These are phyloP conservation scores for Tricholoma terreum DNA, from an alignment of 768 basidiomycete species.

Conservation along the genomic window DNA sequence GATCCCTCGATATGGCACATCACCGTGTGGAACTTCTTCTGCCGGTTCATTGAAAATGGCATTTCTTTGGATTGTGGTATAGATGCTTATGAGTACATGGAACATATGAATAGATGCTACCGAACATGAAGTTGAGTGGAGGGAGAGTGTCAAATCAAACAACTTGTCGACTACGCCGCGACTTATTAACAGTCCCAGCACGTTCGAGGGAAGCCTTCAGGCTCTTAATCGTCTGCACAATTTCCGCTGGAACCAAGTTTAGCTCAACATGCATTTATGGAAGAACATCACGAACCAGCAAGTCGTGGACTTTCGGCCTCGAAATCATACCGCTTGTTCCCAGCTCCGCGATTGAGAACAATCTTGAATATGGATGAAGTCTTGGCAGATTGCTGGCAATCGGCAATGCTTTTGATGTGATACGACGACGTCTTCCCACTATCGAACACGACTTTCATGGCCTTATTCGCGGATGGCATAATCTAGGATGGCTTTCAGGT, in stretches of 20 bases:
- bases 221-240: slow-evolving; percentile 68
- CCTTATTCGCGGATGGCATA: slow-evolving; percentile 80
- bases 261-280: slow-evolving; percentile 1
- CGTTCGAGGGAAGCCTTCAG: slow-evolving; percentile 65
- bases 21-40: too few relatives aligned
- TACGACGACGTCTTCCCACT: slow-evolving; percentile 90
- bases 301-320: slow-evolving; percentile 86
- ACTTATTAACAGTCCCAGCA: slow-evolving; percentile 58
- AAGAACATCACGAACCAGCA: slow-evolving; percentile 54
- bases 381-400: slow-evolving; percentile 82
- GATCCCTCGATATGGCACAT: too few relatives aligned
- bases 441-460: slow-evolving; percentile 74
- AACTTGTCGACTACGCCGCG: slow-evolving; percentile 61
- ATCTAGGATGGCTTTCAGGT: slow-evolving; percentile 49
- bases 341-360: slow-evolving; percentile 68
- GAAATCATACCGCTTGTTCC: slow-evolving; percentile 93
- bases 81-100: neutral
- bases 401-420: slow-evolving; percentile 83
- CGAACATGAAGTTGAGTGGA: neutral
- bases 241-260: slow-evolving; percentile 51
- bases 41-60: too few relatives aligned
- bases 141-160: slow-evolving; percentile 10
- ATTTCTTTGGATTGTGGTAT: neutral
- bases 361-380: slow-evolving; percentile 85
- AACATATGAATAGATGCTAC: neutral